These are phyloP conservation scores for Erodium texanum DNA, from an alignment of 441 rosid genomes.

Conservation along the genomic window DNA sequence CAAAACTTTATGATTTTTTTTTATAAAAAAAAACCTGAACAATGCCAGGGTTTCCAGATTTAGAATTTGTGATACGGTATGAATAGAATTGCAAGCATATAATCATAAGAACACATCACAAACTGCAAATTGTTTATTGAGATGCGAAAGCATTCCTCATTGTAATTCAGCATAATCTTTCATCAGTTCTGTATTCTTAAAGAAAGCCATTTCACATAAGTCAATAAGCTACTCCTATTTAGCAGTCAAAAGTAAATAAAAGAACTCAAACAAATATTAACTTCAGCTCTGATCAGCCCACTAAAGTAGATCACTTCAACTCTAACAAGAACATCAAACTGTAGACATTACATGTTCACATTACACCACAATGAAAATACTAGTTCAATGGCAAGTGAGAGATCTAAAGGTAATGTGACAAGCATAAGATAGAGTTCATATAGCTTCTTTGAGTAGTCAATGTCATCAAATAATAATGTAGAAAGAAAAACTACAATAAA, in stretches of 20 bases:
- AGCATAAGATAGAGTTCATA: background rate
- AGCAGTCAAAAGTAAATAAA: background rate
- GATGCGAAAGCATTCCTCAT: background rate
- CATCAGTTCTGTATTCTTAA: background rate
- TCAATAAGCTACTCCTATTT: no score
- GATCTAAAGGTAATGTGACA: background rate
- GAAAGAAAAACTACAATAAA: no score
- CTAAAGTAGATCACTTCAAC: background rate
- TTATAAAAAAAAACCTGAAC: background rate
- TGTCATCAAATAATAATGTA: background rate
- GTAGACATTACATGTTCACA: background rate
- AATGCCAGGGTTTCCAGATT: background rate
- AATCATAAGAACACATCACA: background rate
- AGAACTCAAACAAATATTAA: background rate
- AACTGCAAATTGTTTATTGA: background rate
- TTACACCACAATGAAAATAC: background rate
- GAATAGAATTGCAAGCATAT: background rate
- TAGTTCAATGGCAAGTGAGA: background rate
- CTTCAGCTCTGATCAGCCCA: background rate
- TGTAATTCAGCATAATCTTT: background rate
- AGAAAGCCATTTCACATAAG: background rate
- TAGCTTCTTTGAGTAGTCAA: conserved; percentile 1
- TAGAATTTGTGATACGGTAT: background rate
- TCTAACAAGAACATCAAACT: background rate
- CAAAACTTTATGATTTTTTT: background rate